phyloP scores from a whole-genome alignment of 2,329 filamentous ascomycete genomes.

The Cercospora berteroae region DNA sequence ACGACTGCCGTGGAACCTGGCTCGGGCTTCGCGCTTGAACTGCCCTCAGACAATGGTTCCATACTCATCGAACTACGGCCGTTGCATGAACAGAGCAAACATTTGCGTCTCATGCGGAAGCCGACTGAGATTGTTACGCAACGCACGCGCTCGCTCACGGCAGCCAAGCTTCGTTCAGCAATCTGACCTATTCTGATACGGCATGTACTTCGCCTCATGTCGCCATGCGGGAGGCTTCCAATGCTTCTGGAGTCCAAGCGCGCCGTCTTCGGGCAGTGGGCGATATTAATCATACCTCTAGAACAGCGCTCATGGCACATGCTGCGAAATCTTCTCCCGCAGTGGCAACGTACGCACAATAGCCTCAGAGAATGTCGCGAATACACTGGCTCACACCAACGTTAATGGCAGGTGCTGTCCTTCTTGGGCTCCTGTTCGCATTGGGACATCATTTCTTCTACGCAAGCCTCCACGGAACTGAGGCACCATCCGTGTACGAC shows the following conservation, averaged over 20 bases:
- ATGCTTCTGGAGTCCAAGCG: background rate
- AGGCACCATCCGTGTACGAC: slow-evolving; percentile 1
- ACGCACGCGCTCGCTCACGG: background rate
- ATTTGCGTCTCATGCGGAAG: background rate
- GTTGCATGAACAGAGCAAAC: background rate
- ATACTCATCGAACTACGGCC: background rate
- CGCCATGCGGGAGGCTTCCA: background rate
- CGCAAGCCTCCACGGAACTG: background rate
- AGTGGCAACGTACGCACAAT: background rate
- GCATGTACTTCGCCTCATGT: background rate
- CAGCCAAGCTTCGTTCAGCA: background rate
- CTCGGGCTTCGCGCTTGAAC: background rate
- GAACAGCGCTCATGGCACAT: background rate
- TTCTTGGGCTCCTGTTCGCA: background rate
- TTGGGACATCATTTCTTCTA: slow-evolving; percentile 9
- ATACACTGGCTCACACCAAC: slow-evolving; percentile 4
- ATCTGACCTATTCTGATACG: background rate
- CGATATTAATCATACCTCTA: background rate
- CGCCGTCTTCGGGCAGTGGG: background rate
- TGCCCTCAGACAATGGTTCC: background rate
- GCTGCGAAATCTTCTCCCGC: background rate
- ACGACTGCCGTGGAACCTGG: background rate
- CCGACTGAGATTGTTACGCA: background rate
- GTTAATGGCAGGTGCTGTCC: background rate
- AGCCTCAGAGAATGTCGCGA: background rate